Evolutionary conservation across 2,329 filamentous ascomycete genomes (phyloP), one percentile per base, ranked within the genome.

Genomic region (Escovopsis sp.): DNA sequence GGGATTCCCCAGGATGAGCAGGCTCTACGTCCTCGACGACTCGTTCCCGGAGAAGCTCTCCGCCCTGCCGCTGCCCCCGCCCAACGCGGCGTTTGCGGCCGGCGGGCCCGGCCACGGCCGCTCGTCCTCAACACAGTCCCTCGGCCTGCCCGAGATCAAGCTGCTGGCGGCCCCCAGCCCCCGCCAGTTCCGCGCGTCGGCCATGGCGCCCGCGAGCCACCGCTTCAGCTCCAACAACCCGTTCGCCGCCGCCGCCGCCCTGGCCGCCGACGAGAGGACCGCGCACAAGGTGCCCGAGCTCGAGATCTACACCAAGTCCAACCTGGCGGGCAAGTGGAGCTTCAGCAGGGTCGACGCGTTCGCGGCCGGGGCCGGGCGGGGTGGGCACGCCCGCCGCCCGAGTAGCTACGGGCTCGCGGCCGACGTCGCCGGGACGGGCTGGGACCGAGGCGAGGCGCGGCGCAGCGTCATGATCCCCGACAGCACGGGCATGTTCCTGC

Each of bases 1-100:
- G 47, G 74, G 77, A 7, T 70, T 96, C 7, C 86, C 87, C 1
- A 74, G 72, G 33, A 70, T 96, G 8, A 72, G 72, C 33, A 75
- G 80, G 19, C 73, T 96, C 7, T 95, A 93, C 57, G 89, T 95
- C 15, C 82, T 85, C 40, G 87, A 95, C 53, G 75, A 82, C 26
- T 70, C 75, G 40, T 94, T 96, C 57, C 80, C 87, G 2, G 85
- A 94, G 51, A 72, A 80, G 10, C 74, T 95, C 6, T 71, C 87
- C 36, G 69, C 68, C 12, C 69, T 89, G 6, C 81, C 84, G 12
- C 18, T 35, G 3, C 82, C 82, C 2, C 15, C 15, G 15, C 82
- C 85, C 1, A 67, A 56, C 38, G 56, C 58, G 12, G 50, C 53
- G 36, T 59, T 60, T 38, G 51, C 53, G 6, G 55, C 45, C 34